A percentile compares a stretch with the other conserved stretches of the same genome.
phyloP scores from a whole-genome alignment of 2,329 filamentous ascomycete species.

The Colletotrichum sp. region DNA sequence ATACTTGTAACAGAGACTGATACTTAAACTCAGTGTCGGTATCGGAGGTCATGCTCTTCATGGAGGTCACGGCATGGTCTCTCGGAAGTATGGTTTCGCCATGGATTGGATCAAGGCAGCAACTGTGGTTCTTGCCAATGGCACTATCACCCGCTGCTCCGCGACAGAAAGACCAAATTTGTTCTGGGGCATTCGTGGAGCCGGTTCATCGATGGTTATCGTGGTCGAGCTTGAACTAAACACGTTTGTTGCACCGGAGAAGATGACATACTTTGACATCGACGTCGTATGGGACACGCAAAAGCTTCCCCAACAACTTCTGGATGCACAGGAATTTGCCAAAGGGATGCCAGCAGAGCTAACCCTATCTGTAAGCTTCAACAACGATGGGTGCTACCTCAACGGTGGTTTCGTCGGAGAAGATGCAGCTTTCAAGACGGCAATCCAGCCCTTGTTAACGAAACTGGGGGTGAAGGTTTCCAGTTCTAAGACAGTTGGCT shows the following conservation, averaged over 20 bases:
- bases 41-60: conserved; percentile 44
- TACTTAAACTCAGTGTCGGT: conserved; percentile 35
- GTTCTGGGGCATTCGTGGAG: conserved; percentile 48
- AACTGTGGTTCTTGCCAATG: conserved; percentile 41
- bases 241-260: conserved; percentile 39
- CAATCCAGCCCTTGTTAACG: not conserved
- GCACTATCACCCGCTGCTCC: conserved; percentile 34
- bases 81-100: conserved; percentile 28
- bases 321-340: not conserved
- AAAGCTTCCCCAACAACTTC: not conserved
- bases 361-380: conserved; percentile 25
- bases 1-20: rapidly evolving
- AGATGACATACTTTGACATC: conserved; percentile 30
- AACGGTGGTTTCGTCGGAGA: not conserved
- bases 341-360: conserved; percentile 26
- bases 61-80: conserved; percentile 42
- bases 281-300: not conserved
- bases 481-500: conserved; percentile 2
- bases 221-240: conserved; percentile 41
- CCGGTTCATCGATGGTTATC: conserved; percentile 46
- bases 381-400: conserved; percentile 3
- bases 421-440: not conserved
- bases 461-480: not conserved
- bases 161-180: conserved; percentile 40
- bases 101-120: conserved; percentile 40